A percentile compares a stretch with the other conserved stretches of the same genome.
phyloP scores from a whole-genome alignment of 805 yeast species.

The Metschnikowia lochheadii region DNA sequence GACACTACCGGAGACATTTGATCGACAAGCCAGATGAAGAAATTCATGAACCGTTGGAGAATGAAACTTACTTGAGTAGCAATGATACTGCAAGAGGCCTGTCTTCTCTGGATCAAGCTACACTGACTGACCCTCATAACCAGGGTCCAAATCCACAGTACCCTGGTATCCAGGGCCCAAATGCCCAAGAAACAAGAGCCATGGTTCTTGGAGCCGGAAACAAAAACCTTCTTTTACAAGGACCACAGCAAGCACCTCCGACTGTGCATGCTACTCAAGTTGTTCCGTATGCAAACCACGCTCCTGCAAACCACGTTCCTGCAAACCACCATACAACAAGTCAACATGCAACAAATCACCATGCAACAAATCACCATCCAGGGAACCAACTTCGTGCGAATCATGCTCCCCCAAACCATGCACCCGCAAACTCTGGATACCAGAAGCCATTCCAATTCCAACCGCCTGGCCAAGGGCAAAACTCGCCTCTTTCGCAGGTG shows the following conservation, averaged over 20 bases:
- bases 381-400: not conserved
- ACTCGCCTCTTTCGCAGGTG: conserved; percentile 1
- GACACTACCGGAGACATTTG: conserved; percentile 26
- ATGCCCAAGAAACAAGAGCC: not conserved
- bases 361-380: not conserved
- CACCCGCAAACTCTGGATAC: not conserved
- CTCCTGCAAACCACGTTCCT: not conserved
- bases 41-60: not conserved
- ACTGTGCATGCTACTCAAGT: not conserved
- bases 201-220: not conserved
- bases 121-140: not conserved
- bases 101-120: not conserved
- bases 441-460: not conserved
- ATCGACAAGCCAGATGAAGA: conserved; percentile 7
- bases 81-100: not conserved
- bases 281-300: not conserved
- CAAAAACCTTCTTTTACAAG: not conserved
- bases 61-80: not conserved
- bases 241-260: not conserved
- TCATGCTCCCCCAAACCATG: not conserved
- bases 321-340: too few relatives aligned
- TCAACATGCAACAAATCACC: not conserved
- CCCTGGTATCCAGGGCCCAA: not conserved
- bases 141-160: not conserved
- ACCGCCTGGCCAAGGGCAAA: not conserved